Conservation (phyloP, 75 land plant species). For the Chamaecyparis obtusa region DNA sequence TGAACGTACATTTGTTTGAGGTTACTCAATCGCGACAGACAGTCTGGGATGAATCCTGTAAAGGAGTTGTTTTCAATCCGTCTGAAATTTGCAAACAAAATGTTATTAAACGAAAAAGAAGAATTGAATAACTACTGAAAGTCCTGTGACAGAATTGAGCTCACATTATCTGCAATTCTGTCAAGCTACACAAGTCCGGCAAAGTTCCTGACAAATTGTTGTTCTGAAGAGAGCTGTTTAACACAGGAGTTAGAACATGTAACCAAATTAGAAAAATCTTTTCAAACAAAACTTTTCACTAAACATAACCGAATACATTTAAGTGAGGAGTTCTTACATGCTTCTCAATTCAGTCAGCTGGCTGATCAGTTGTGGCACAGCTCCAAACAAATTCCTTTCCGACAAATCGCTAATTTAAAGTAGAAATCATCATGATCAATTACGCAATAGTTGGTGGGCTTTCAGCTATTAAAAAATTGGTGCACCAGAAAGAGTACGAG, state of each 20-base stretch:
- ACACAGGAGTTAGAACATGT: no score
- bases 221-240: no score
- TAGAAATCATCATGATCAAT: neutral
- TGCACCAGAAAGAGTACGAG: no score
- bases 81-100: neutral
- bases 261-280: no score
- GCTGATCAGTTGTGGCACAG: neutral
- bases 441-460: neutral
- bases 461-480: neutral
- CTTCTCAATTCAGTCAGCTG: neutral
- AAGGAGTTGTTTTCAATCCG: neutral
- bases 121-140: neutral
- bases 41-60: neutral
- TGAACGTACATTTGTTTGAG: neutral
- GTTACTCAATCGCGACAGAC: neutral
- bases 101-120: neutral
- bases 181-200: neutral
- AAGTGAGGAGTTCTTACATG: neutral
- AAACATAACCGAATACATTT: neutral
- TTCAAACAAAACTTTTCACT: no score
- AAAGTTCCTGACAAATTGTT: no score
- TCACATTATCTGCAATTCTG: neutral
- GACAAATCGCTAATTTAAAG: neutral
- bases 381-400: neutral
- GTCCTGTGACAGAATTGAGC: neutral